A percentile compares a stretch with the other conserved stretches of the same genome.
These are phyloP conservation scores for Penicillium sp. DNA, from an alignment of 2,329 filamentous ascomycete genomes.

Conservation along the genomic window DNA sequence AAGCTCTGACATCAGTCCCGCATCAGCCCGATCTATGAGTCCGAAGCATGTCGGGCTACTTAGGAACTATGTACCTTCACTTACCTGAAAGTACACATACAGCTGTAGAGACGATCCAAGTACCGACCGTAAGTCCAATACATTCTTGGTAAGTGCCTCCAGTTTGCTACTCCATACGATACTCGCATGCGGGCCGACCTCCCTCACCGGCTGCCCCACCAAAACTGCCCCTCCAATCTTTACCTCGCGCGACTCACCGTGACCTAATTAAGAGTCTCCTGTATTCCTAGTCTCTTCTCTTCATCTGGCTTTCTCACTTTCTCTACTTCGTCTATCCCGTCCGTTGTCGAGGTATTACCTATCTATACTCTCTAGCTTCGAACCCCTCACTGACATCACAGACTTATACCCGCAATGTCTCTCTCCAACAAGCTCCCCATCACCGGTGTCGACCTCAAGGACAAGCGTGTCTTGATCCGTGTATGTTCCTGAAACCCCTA, in stretches of 20 bases:
- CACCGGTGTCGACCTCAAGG: slow-evolving; percentile 93
- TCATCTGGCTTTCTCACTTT: slow-evolving; percentile 5
- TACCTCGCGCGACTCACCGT: slow-evolving; percentile 24
- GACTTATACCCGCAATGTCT: slow-evolving; percentile 63
- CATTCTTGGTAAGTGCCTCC: slow-evolving; percentile 11
- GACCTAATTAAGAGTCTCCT: slow-evolving; percentile 20
- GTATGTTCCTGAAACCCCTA: slow-evolving; percentile 54
- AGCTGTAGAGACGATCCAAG: neutral
- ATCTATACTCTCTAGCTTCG: neutral
- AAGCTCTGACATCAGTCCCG: slow-evolving; percentile 40
- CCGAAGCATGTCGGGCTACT: slow-evolving; percentile 22
- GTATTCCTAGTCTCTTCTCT: slow-evolving; percentile 1
- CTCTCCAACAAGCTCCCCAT: slow-evolving; percentile 98
- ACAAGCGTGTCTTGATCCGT: slow-evolving; percentile 95
- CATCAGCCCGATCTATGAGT: slow-evolving; percentile 37
- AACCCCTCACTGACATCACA: slow-evolving; percentile 8
- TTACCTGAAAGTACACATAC: neutral
- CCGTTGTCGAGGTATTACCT: slow-evolving; percentile 14
- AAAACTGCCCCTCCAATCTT: slow-evolving; percentile 22
- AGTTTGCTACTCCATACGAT: neutral
- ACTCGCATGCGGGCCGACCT: slow-evolving; percentile 14
- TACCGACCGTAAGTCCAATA: slow-evolving; percentile 7
- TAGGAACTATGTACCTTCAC: neutral
- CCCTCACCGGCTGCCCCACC: slow-evolving; percentile 26
- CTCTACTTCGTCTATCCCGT: slow-evolving; percentile 9